These are phyloP conservation scores for Geotrichum cucujoidarum DNA, from an alignment of 1,139 yeast species.

Conservation along the genomic window DNA sequence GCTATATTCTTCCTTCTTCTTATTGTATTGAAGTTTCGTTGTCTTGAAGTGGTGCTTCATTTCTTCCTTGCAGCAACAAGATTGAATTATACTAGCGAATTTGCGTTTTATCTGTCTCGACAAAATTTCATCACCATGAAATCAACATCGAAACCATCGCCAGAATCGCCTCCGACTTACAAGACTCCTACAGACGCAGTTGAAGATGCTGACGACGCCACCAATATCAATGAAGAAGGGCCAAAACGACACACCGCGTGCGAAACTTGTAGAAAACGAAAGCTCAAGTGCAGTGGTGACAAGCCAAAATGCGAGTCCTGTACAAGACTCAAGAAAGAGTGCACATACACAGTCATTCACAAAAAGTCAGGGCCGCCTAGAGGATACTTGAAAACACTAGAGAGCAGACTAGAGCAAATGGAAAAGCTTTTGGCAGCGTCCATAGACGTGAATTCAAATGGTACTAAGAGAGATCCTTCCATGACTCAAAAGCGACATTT, in stretches of 20 bases:
- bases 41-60: too few species aligned
- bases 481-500: too few species aligned
- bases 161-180: too few species aligned
- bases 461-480: too few species aligned
- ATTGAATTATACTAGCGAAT: too few species aligned
- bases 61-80: too few species aligned
- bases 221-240: background rate
- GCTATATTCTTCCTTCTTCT: too few species aligned
- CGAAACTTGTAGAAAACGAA: conserved; percentile 33
- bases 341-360: conserved; percentile 31
- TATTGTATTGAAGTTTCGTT: too few species aligned
- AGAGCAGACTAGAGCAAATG: conserved; percentile 29
- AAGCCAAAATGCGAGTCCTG: conserved; percentile 34
- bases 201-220: background rate
- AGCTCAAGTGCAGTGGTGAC: conserved; percentile 34
- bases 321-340: conserved; percentile 26
- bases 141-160: too few species aligned
- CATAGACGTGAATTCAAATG: background rate
- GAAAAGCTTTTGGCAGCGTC: conserved; percentile 22
- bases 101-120: too few species aligned
- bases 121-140: too few species aligned
- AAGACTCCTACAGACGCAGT: background rate
- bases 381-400: conserved; percentile 34
- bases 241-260: conserved; percentile 33
- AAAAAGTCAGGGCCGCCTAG: conserved; percentile 35